Evolutionary conservation across 225 moss, liverwort and hornwort species (phyloP), one percentile per base, ranked within the genome.

Genomic region (Anthoceros angustus): DNA sequence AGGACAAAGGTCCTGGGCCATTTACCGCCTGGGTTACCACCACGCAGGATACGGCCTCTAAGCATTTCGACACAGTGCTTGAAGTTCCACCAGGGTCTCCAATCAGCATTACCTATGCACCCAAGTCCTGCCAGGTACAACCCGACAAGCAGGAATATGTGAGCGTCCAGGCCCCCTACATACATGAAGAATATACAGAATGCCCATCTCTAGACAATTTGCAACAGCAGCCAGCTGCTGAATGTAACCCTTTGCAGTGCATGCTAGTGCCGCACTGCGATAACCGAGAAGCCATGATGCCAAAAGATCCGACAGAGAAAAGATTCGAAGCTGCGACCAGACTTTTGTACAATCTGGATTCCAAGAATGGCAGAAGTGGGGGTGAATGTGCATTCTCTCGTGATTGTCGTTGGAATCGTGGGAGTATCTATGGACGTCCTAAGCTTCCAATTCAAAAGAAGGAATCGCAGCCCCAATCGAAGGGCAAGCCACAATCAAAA

Each of bases 251-350:
- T 55, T 18, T 5, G 23, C 55, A 55, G 55, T 55, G 14, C 23
- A 18, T 9, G 16, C 55, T 23, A 5, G 55, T 18, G 7, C 55
- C 55, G 18, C 55, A 32, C 4, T 32, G 32, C 32, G 32, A 32
- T 32, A 32, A 4, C 4, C 1, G 5, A 55, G 55, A 55, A 15
- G 23, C 55, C 5, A 15, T 15, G 7, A 7, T 6, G 23, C 5
- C 23, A 23, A 55, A 20, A 55, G 55, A 55, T 55, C 55, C 55
- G 0, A 55, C 14, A 15, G 55, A 55, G 55, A 55, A 55, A 23
- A 55, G 55, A 55, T 55, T 55, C 55, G 55, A 55, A 20, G 55
- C 18, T 15, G 55, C 55, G 23, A 55, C 55, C 55, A 18, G 55
- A 18, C 55, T 55, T 55, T 4, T 55, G 23, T 55, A 55, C 55